Percentiles rank a stretch among this genome's conserved stretches.
phyloP scores from a whole-genome alignment of 129 eudicot species.

The Flaveria robusta region DNA sequence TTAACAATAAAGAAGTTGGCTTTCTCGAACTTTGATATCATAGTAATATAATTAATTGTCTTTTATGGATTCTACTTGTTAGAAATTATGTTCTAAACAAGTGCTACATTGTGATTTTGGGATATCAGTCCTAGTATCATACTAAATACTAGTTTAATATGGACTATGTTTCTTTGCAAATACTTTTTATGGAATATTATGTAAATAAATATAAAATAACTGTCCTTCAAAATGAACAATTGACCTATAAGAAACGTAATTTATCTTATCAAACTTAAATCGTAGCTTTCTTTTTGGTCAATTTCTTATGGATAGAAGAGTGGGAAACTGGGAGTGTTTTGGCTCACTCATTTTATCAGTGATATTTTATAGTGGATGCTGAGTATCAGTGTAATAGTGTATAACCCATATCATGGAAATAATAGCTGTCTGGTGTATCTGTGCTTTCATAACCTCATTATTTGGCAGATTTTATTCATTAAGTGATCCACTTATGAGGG shows the following conservation, averaged over 20 bases:
- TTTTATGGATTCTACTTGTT: neutral
- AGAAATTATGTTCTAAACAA: neutral
- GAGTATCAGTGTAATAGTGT: neutral
- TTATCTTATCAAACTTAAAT: neutral
- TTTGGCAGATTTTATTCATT: neutral
- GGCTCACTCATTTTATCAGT: neutral
- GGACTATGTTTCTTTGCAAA: neutral
- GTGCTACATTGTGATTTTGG: neutral
- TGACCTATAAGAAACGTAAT: neutral
- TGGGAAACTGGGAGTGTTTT: neutral
- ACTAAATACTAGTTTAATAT: neutral
- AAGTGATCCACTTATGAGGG: neutral
- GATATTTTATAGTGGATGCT: neutral
- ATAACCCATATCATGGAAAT: neutral
- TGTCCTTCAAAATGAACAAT: neutral
- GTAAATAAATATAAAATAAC: neutral
- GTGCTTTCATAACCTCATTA: constrained; percentile 2
- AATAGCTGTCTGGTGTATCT: constrained; percentile 7
- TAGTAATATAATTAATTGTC: neutral
- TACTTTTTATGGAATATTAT: neutral
- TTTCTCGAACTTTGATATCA: neutral
- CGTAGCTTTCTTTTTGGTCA: too few species aligned
- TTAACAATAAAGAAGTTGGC: constrained; percentile 2
- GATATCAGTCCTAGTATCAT: constrained; percentile 10
- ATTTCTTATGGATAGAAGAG: neutral